A percentile compares a stretch with the other conserved stretches of the same genome.
phyloP scores from a whole-genome alignment of 306 rosid genomes.

The Medicago arabica region DNA sequence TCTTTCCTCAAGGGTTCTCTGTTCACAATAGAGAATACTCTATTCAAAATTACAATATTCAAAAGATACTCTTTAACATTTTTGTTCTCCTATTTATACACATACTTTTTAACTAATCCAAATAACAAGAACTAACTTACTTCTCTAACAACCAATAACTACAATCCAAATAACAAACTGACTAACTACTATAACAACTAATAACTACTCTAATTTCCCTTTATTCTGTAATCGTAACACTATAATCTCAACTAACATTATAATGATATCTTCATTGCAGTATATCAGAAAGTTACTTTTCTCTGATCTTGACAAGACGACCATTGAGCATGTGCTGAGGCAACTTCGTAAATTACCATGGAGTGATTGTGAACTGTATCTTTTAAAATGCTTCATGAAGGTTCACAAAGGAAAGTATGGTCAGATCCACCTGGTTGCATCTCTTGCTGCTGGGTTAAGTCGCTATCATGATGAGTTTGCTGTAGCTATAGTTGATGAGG shows the following conservation, averaged over 20 bases:
- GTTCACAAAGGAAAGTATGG: conserved; percentile 98
- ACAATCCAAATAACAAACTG: too few relatives aligned
- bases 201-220: too few relatives aligned
- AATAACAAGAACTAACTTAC: too few relatives aligned
- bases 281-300: conserved; percentile 91
- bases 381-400: conserved; percentile 97
- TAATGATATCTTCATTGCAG: conserved; percentile 54
- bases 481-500: conserved; percentile 98
- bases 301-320: conserved; percentile 95
- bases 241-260: conserved; percentile 24
- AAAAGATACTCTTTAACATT: too few relatives aligned
- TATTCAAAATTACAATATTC: too few relatives aligned
- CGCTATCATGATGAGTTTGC: conserved; percentile 98
- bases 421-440: conserved; percentile 93
- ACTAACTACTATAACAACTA: too few relatives aligned
- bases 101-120: too few relatives aligned
- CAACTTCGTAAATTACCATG: conserved; percentile 98
- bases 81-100: too few relatives aligned
- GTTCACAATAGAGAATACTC: too few relatives aligned
- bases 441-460: conserved; percentile 97
- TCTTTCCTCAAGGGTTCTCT: too few relatives aligned
- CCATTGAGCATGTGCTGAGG: conserved; percentile 95
- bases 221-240: too few relatives aligned
- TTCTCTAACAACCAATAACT: too few relatives aligned
- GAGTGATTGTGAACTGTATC: conserved; percentile 89